Conservation (phyloP, 805 yeast genomes). For the Yarrowia sp. region DNA sequence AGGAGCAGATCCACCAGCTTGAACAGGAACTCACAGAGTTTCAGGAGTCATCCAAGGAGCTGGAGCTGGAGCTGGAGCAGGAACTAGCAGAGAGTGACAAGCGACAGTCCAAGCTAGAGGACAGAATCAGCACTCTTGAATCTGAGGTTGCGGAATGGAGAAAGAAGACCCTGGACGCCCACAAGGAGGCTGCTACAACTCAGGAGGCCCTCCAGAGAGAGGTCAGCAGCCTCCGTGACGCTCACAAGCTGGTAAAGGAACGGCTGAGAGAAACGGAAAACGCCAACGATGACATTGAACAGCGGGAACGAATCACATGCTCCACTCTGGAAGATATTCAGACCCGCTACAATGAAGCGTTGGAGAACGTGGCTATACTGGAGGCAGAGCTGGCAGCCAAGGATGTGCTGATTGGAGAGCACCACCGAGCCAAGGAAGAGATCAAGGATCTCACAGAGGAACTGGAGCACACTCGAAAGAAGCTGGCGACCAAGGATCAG, state of each 20-base stretch:
- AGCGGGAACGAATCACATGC: slow-evolving; percentile 41
- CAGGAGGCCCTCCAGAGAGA: slow-evolving; percentile 33
- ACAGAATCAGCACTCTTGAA: slow-evolving; percentile 30
- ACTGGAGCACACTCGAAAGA: slow-evolving; percentile 29
- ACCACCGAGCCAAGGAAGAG: slow-evolving; percentile 39
- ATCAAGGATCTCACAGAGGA: slow-evolving; percentile 39
- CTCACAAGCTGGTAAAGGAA: slow-evolving; percentile 36
- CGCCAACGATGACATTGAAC: slow-evolving; percentile 45
- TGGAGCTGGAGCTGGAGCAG: slow-evolving; percentile 46
- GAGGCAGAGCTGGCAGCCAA: slow-evolving; percentile 41
- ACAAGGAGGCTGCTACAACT: slow-evolving; percentile 33
- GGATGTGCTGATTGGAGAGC: slow-evolving; percentile 34
- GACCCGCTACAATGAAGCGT: slow-evolving; percentile 37
- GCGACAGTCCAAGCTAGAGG: slow-evolving; percentile 32
- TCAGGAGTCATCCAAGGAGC: slow-evolving; percentile 44
- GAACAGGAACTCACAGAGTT: slow-evolving; percentile 45
- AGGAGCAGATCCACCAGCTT: slow-evolving; percentile 42
- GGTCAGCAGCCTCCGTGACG: slow-evolving; percentile 36
- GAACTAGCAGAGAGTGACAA: slow-evolving; percentile 42
- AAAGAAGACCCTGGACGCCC: slow-evolving; percentile 34
- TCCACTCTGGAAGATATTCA: slow-evolving; percentile 40
- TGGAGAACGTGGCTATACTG: slow-evolving; percentile 43
- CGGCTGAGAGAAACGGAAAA: slow-evolving; percentile 45
- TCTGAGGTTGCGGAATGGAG: slow-evolving; percentile 36
- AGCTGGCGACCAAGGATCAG: slow-evolving; percentile 20